These are phyloP conservation scores for Galerina marginata DNA, from an alignment of 768 basidiomycete genomes.

Conservation along the genomic window DNA sequence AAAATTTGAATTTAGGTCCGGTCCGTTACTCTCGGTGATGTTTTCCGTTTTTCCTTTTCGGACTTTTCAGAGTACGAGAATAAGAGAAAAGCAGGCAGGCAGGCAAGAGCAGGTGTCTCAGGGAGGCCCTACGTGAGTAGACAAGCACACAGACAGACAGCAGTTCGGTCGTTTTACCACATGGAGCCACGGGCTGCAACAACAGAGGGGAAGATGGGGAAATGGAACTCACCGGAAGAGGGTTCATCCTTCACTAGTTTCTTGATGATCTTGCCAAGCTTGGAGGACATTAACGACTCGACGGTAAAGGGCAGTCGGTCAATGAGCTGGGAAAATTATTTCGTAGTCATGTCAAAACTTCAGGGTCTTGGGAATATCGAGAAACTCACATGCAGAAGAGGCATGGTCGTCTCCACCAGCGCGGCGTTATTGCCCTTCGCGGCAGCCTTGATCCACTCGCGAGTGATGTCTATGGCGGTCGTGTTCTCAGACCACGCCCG, in stretches of 20 bases:
- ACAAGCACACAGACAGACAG: conserved; percentile 12
- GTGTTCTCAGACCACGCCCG: conserved; percentile 85
- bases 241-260: conserved; percentile 79
- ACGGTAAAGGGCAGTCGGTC: conserved; percentile 82
- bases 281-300: conserved; percentile 69
- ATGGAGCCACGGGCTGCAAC: conserved; percentile 17
- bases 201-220: conserved; percentile 7
- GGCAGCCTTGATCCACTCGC: conserved; percentile 82
- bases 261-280: conserved; percentile 80
- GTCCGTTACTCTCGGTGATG: background rate
- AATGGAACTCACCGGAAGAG: conserved; percentile 73
- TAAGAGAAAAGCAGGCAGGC: conserved; percentile 11
- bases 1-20: conserved; percentile 7
- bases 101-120: conserved; percentile 19
- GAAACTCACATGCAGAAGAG: conserved; percentile 79
- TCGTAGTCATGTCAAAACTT: conserved; percentile 9
- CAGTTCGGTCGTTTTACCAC: conserved; percentile 18
- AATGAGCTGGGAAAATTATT: conserved; percentile 60
- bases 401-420: conserved; percentile 81
- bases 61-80: background rate
- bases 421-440: conserved; percentile 61
- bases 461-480: conserved; percentile 75
- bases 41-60: background rate
- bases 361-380: background rate
- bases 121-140: conserved; percentile 21